Percentiles rank a stretch among this genome's conserved stretches.
Conservation (phyloP, 345 rosid species). For the Lagerstroemia speciosa region DNA sequence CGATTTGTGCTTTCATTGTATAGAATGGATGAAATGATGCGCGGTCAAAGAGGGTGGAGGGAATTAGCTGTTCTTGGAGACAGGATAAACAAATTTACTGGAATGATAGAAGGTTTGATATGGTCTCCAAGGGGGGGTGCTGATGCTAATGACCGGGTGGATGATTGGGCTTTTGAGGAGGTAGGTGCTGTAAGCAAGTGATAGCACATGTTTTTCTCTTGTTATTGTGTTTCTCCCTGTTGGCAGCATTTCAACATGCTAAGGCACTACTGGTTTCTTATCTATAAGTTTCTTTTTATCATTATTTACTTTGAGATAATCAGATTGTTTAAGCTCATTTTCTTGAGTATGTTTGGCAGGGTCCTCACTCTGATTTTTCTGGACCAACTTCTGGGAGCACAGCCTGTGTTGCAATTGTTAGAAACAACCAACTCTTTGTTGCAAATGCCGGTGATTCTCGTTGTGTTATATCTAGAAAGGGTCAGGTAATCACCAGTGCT, state of each 20-base stretch:
- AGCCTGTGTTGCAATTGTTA: constrained; percentile 75
- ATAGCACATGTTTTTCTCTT: not conserved
- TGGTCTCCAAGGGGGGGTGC: constrained; percentile 79
- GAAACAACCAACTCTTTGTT: constrained; percentile 63
- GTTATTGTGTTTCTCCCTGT: not conserved
- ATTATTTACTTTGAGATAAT: not conserved
- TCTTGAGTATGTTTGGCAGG: constrained; percentile 29
- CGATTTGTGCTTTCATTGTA: not conserved
- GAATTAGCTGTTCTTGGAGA: constrained; percentile 82
- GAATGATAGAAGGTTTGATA: constrained; percentile 89
- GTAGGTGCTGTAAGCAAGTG: constrained; percentile 24
- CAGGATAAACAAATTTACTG: constrained; percentile 70
- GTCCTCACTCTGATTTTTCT: constrained; percentile 91
- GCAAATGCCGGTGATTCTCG: constrained; percentile 99
- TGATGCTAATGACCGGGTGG: constrained; percentile 30
- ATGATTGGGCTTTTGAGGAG: constrained; percentile 67
- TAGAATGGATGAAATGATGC: constrained; percentile 99
- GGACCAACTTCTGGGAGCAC: constrained; percentile 94
- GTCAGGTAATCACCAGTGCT: constrained; percentile 51
- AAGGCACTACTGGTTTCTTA: not conserved
- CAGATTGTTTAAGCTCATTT: not conserved
- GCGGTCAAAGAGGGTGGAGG: constrained; percentile 94
- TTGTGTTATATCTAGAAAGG: constrained; percentile 83
- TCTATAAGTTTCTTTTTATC: too few species aligned
- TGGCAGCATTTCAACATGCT: not conserved